Percentiles rank a stretch among this genome's conserved stretches.
These are phyloP conservation scores for Leishmania braziliensis DNA, from an alignment of 208 protist genomes.

Conservation along the genomic window DNA sequence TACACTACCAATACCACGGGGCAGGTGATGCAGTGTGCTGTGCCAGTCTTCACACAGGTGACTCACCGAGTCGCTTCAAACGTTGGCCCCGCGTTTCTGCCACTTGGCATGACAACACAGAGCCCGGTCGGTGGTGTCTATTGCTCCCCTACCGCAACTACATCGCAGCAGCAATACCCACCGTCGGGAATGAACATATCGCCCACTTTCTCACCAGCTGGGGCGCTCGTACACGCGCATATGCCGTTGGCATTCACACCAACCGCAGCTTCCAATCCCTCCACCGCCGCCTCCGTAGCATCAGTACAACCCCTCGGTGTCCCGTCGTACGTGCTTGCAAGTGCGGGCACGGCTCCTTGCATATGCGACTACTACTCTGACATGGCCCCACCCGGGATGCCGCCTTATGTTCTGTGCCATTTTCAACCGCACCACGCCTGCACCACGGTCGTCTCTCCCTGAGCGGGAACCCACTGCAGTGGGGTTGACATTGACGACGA, in stretches of 20 bases:
- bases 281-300: constrained; percentile 2
- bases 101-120: constrained; percentile 22
- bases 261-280: constrained; percentile 2
- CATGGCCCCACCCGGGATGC: constrained; percentile 11
- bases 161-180: constrained; percentile 19
- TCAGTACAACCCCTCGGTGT: constrained; percentile 27
- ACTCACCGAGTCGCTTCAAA: constrained; percentile 6
- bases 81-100: constrained; percentile 9
- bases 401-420: constrained; percentile 32
- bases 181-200: constrained; percentile 16
- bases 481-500: background rate
- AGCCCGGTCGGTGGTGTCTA: constrained; percentile 11
- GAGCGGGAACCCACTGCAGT: background rate
- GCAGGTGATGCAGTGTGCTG: constrained; percentile 19
- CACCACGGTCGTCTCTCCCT: constrained; percentile 33
- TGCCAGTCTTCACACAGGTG: constrained; percentile 28
- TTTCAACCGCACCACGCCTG: constrained; percentile 29
- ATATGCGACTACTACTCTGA: constrained; percentile 23
- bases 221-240: constrained; percentile 21
- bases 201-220: constrained; percentile 18
- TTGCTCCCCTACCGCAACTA: constrained; percentile 16
- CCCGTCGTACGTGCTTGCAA: constrained; percentile 27
- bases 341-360: constrained; percentile 6
- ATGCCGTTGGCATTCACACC: constrained; percentile 25
- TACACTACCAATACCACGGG: constrained; percentile 12